Evolutionary conservation across 495 filamentous ascomycete genomes (phyloP), one percentile per base, ranked within the genome.

Genomic region (Hyaloscypha hepaticicola): DNA sequence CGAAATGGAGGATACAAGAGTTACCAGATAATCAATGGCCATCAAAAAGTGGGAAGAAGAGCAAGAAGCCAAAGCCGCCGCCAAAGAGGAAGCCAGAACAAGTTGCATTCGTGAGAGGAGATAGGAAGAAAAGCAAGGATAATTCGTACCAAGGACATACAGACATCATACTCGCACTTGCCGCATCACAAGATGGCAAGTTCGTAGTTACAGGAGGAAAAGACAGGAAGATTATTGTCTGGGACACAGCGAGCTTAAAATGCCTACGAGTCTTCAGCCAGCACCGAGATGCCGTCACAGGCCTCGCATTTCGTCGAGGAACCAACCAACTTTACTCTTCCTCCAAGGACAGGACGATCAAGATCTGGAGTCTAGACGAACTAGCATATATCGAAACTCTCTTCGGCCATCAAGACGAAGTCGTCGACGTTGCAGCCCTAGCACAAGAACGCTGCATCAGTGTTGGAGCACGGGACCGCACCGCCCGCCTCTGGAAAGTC

Each of bases 401-500:
- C 1, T 97, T 97, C 76, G 95, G 95, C 11, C 95, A 99, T 76
- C 93, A 97, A 72, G 95, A 98, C 72, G 82, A 88, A 65, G 89
- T 97, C 48, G 80, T 93, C 41, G 89, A 90, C 69, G 82, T 99
- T 59, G 87, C 90, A 45, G 91, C 93, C 6, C 82, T 96, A 69
- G 87, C 85, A 14, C 85, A 90, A 60, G 95, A 99, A 76, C 87
- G 91, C 34, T 97, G 95, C 74, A 81, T 98, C 59, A 91, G 87
- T 66, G 95, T 96, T 22, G 95, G 95, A 64, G 89, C 89, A 29
- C 82, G 94, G 56, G 95, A 99, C 73, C 88, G 94, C 25, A 96
- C 95, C 0, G 93, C 93, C n/a, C 82, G 95, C 29, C 76, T 97
- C 65, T 99, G 95, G 95, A 99, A 98, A 75, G 93, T 98, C 2